Percentiles rank a stretch among this genome's conserved stretches.
Conservation (phyloP, 108 stramenopile species). For the Parietichytrium sp. region DNA sequence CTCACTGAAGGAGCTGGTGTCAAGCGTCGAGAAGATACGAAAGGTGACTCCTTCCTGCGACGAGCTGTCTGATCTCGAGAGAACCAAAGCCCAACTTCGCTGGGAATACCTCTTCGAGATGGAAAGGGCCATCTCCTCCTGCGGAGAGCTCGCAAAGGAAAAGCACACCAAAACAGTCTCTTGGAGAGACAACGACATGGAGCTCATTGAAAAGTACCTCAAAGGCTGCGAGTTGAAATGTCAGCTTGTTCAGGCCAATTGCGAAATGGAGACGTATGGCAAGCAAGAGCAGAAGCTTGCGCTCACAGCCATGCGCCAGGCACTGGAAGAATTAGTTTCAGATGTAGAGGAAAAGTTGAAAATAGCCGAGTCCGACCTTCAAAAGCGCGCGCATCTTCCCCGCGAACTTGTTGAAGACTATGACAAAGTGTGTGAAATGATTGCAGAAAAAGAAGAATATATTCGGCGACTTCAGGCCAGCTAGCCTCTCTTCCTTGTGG, state of each 20-base stretch:
- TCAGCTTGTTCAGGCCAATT: neutral
- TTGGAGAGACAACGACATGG: neutral
- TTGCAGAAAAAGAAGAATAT: neutral
- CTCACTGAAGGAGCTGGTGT: no score
- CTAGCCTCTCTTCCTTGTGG: neutral
- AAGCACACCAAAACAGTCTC: no score
- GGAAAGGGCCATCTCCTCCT: neutral
- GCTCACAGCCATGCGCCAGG: neutral
- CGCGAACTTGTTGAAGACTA: neutral
- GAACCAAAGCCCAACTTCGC: neutral
- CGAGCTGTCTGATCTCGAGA: neutral
- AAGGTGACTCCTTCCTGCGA: no score
- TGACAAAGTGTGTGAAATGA: neutral
- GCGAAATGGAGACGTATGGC: neutral
- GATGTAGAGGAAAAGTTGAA: neutral
- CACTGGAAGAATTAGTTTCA: neutral
- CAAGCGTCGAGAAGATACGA: no score
- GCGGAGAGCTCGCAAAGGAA: slow-evolving; percentile 1
- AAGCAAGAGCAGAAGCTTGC: neutral
- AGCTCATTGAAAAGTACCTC: neutral
- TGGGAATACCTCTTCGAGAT: slow-evolving; percentile 15
- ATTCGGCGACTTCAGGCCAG: slow-evolving; percentile 5
- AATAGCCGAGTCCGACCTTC: neutral
- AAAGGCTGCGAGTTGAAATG: neutral
- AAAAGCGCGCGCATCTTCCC: neutral